phyloP scores from a whole-genome alignment of 305 asterid genomes.

The Andrographis paniculata region DNA sequence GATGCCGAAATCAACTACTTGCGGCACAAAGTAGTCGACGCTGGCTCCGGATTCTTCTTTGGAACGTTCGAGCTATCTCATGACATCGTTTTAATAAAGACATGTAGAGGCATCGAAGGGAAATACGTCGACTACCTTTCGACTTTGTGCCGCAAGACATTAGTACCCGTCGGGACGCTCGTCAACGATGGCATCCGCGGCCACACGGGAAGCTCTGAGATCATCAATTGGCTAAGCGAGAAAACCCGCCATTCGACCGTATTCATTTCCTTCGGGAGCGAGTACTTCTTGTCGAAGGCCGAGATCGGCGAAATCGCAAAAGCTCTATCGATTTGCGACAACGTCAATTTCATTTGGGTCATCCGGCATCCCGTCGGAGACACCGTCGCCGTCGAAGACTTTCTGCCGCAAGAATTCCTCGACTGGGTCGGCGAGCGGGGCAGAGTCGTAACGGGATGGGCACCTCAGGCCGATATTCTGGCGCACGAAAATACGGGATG shows the following conservation, averaged over 20 bases:
- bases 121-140: conserved; percentile 6
- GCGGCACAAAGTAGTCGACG: background rate
- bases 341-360: conserved; percentile 25
- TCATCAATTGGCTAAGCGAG: conserved; percentile 31
- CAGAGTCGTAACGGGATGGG: conserved; percentile 25
- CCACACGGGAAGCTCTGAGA: background rate
- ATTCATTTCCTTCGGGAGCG: conserved; percentile 8
- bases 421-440: conserved; percentile 26
- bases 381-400: conserved; percentile 5
- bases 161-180: conserved; percentile 2
- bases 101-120: background rate
- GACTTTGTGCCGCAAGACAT: background rate
- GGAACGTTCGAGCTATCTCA: background rate
- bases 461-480: conserved; percentile 23
- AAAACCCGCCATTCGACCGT: conserved; percentile 9
- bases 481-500: conserved; percentile 19
- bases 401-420: conserved; percentile 24
- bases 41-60: background rate
- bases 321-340: background rate
- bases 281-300: conserved; percentile 3
- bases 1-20: background rate
- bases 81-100: conserved; percentile 1
- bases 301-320: background rate
- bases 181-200: conserved; percentile 1
- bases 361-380: conserved; percentile 17